Conservation (phyloP, 2,329 filamentous ascomycete genomes). For the Diaporthe aspalathi region DNA sequence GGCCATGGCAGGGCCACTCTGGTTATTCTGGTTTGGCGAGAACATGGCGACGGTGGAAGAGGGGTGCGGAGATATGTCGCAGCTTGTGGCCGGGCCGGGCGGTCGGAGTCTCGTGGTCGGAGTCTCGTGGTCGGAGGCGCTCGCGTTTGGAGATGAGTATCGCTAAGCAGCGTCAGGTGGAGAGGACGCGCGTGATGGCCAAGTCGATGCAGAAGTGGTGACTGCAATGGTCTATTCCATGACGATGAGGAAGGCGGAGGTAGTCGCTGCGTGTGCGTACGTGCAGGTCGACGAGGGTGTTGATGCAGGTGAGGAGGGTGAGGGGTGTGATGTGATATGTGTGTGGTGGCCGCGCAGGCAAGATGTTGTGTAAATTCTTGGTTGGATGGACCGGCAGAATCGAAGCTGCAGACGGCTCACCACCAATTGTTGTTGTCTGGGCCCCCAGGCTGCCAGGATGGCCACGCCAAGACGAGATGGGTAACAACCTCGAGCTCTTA, state of each 20-base stretch:
- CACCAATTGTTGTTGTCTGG: constrained; percentile 30
- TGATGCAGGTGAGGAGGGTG: constrained; percentile 30
- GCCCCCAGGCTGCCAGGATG: no score
- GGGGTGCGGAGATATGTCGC: constrained; percentile 33
- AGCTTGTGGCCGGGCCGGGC: constrained; percentile 22
- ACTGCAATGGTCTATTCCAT: constrained; percentile 35
- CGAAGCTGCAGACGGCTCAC: constrained; percentile 25
- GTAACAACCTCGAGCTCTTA: constrained; percentile 1
- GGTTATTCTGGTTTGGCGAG: constrained; percentile 61
- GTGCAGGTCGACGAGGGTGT: constrained; percentile 15
- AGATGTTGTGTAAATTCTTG: constrained; percentile 35
- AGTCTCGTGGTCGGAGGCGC: constrained; percentile 3
- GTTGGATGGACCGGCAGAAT: constrained; percentile 32
- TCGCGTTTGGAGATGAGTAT: constrained; percentile 17
- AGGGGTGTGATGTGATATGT: no score
- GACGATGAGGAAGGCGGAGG: constrained; percentile 14
- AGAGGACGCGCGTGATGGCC: not conserved
- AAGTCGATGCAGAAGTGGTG: constrained; percentile 22
- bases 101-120: constrained; percentile 3
- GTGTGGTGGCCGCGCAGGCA: constrained; percentile 14
- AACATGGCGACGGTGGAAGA: constrained; percentile 61
- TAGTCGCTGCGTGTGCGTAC: constrained; percentile 16
- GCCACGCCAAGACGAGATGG: constrained; percentile 23
- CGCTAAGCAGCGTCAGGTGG: constrained; percentile 2
- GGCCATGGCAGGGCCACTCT: constrained; percentile 65